phyloP scores from a whole-genome alignment of 805 yeast species.

The Scheffersomyces coipomensis region DNA sequence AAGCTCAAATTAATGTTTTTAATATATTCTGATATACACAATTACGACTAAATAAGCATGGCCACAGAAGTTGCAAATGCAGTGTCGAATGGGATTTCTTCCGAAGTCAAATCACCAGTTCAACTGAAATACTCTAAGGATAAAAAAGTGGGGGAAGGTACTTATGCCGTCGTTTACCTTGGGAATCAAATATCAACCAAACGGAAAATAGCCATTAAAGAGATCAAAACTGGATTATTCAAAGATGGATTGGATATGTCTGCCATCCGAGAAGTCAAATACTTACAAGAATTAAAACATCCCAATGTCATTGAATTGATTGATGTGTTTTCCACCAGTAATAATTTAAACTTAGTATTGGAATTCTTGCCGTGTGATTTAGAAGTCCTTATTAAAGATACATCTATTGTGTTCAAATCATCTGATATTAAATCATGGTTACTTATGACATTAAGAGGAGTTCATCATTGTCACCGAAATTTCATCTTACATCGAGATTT shows the following conservation, averaged over 20 bases:
- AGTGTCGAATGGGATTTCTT: neutral
- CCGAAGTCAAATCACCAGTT: neutral
- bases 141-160: constrained; percentile 96
- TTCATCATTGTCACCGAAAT: constrained; percentile 93
- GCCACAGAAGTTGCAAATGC: neutral
- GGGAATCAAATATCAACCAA: constrained; percentile 61
- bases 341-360: constrained; percentile 77
- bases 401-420: constrained; percentile 69
- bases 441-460: constrained; percentile 89
- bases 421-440: constrained; percentile 93
- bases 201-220: constrained; percentile 84
- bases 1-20: too few species aligned
- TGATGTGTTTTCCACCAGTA: constrained; percentile 75
- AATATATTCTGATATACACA: too few species aligned
- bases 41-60: too few species aligned
- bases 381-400: constrained; percentile 85
- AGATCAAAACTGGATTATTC: constrained; percentile 90
- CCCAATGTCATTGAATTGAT: constrained; percentile 81
- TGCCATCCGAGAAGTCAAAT: constrained; percentile 91
- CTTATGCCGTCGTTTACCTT: constrained; percentile 93
- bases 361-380: constrained; percentile 88
- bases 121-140: constrained; percentile 47
- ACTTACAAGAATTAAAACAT: constrained; percentile 71
- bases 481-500: constrained; percentile 88
- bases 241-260: constrained; percentile 98